A percentile compares a stretch with the other conserved stretches of the same genome.
Conservation (phyloP, 2,329 filamentous ascomycete genomes). For the Cladorrhinum sp. region DNA sequence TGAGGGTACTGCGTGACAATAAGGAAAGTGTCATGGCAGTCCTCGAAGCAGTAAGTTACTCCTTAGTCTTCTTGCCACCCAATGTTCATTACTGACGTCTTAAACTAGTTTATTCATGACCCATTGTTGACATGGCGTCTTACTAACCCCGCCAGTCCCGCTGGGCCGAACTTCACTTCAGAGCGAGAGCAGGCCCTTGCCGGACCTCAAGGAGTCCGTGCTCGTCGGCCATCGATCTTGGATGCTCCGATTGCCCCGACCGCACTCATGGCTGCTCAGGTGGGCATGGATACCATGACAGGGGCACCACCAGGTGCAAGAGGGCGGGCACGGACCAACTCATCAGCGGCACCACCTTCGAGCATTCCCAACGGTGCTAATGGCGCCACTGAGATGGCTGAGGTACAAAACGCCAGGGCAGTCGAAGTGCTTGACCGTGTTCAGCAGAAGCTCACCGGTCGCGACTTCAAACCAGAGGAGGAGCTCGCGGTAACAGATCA, state of each 20-base stretch:
- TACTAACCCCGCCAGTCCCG: conserved; percentile 59
- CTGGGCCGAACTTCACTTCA: conserved; percentile 65
- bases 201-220: conserved; percentile 47
- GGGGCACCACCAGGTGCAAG: conserved; percentile 49
- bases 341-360: conserved; percentile 40
- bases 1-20: conserved; percentile 93
- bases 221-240: conserved; percentile 67
- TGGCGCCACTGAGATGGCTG: conserved; percentile 49
- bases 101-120: conserved; percentile 87
- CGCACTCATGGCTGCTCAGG: conserved; percentile 52
- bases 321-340: conserved; percentile 59
- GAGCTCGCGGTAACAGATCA: conserved; percentile 84
- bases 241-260: conserved; percentile 60
- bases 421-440: conserved; percentile 89
- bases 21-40: conserved; percentile 99
- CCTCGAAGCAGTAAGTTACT: conserved; percentile 90
- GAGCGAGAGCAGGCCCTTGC: conserved; percentile 55
- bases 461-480: conserved; percentile 83
- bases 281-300: conserved; percentile 35
- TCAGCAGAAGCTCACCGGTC: conserved; percentile 90
- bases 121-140: conserved; percentile 98
- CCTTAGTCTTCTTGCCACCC: conserved; percentile 1
- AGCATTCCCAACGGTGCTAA: conserved; percentile 38
- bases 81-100: not conserved
- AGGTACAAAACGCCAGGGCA: conserved; percentile 90